These are phyloP conservation scores for Tricharina praecox DNA, from an alignment of 495 filamentous ascomycete species.

Conservation along the genomic window DNA sequence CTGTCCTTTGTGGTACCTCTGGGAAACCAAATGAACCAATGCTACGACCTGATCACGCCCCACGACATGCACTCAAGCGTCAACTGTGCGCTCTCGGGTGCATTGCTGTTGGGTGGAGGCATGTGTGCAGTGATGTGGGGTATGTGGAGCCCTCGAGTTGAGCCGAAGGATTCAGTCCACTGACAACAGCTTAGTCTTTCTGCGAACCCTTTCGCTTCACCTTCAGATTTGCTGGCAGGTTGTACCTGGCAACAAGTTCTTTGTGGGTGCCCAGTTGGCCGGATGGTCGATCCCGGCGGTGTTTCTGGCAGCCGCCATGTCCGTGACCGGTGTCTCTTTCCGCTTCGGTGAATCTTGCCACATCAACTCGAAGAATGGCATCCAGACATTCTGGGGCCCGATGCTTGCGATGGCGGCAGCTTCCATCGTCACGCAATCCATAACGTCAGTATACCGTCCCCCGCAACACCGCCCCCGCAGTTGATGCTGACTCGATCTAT, in stretches of 20 bases:
- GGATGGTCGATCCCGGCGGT: constrained; percentile 73
- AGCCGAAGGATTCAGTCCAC: not conserved
- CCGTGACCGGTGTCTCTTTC: constrained; percentile 83
- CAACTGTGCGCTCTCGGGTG: constrained; percentile 75
- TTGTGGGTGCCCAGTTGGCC: constrained; percentile 61
- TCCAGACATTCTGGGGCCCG: constrained; percentile 81
- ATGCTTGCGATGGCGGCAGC: constrained; percentile 61
- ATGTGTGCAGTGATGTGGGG: constrained; percentile 70
- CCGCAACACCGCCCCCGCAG: no score
- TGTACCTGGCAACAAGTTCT: constrained; percentile 72
- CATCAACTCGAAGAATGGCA: constrained; percentile 67
- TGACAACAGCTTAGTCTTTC: constrained; percentile 41
- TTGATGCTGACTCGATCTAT: constrained; percentile 22
- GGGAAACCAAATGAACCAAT: constrained; percentile 57
- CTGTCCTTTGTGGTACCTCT: constrained; percentile 84
- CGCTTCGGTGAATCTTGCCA: constrained; percentile 81
- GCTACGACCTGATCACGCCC: constrained; percentile 78
- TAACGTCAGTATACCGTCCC: constrained; percentile 28
- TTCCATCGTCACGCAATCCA: constrained; percentile 59
- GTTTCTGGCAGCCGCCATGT: constrained; percentile 53
- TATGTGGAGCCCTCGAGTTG: constrained; percentile 24
- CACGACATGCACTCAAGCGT: constrained; percentile 73
- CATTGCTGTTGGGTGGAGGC: constrained; percentile 69
- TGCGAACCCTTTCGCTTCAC: constrained; percentile 80
- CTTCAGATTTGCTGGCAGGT: constrained; percentile 97